Evolutionary conservation across 208 protist genomes (phyloP).

Genomic region (Acanthamoeba divionensis): DNA sequence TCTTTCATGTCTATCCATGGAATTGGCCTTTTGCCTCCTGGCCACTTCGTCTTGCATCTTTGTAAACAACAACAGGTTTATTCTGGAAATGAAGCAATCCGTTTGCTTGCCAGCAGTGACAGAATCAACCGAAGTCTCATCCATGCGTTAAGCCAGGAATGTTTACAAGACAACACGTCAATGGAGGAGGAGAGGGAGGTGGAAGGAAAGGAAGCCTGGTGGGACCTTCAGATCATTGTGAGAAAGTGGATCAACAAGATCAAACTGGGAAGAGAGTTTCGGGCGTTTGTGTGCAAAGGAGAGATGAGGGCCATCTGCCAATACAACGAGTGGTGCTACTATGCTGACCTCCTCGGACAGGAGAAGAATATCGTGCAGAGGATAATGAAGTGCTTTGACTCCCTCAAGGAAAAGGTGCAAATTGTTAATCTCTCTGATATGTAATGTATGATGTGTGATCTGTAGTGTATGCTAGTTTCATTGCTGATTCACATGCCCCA

Average conservation of each 20-base stretch:
- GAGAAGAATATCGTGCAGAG: background rate
- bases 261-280: conserved; percentile 52
- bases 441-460: too few relatives aligned
- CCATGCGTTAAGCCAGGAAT: background rate
- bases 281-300: conserved; percentile 6
- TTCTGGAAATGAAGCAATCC: background rate
- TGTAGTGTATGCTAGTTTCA: background rate
- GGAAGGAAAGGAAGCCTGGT: background rate
- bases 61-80: too few relatives aligned
- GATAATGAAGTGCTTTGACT: background rate
- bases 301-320: conserved; percentile 54
- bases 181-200: background rate
- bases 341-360: background rate
- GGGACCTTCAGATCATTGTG: background rate
- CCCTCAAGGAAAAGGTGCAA: too few relatives aligned
- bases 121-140: background rate
- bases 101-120: background rate
- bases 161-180: background rate
- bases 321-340: conserved; percentile 58
- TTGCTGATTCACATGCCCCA: background rate
- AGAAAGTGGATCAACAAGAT: background rate
- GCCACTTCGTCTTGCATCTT: too few relatives aligned
- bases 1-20: too few relatives aligned
- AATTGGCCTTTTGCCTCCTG: too few relatives aligned
- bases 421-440: too few relatives aligned